phyloP scores from a whole-genome alignment of 2,329 filamentous ascomycete genomes.

The Ophiostoma piceae region DNA sequence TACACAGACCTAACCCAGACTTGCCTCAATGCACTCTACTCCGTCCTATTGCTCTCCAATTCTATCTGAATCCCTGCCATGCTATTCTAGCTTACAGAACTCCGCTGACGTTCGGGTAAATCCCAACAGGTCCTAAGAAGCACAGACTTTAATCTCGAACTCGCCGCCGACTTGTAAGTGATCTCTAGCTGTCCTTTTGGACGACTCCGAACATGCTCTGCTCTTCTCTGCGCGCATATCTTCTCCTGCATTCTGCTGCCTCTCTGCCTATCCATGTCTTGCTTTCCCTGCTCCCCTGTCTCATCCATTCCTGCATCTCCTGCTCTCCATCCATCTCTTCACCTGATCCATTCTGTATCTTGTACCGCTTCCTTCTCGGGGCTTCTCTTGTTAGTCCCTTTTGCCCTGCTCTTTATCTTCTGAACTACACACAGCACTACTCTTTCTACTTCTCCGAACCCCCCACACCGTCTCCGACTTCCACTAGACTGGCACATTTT shows the following conservation, averaged over 20 bases:
- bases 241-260: slow-evolving; percentile 21
- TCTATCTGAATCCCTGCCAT: slow-evolving; percentile 1
- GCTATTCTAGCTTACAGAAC: slow-evolving; percentile 4
- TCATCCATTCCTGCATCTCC: neutral
- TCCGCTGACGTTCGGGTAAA: slow-evolving; percentile 26
- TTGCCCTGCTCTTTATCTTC: slow-evolving; percentile 12
- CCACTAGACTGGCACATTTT: neutral
- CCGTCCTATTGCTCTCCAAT: neutral
- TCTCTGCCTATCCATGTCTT: slow-evolving; percentile 19
- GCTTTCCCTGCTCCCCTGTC: slow-evolving; percentile 21
- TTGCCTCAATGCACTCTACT: neutral
- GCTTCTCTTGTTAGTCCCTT: slow-evolving; percentile 2
- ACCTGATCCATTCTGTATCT: neutral
- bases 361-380: neutral
- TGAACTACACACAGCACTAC: neutral
- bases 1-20: neutral
- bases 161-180: slow-evolving; percentile 55
- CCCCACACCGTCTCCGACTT: slow-evolving; percentile 11
- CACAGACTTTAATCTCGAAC: slow-evolving; percentile 47
- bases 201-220: neutral
- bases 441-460: neutral
- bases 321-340: neutral
- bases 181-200: neutral
- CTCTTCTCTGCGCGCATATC: neutral
- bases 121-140: slow-evolving; percentile 44